Percentiles rank a stretch among this genome's conserved stretches.
These are phyloP conservation scores for Phytophthora kernoviae DNA, from an alignment of 352 stramenopile species.

Conservation along the genomic window DNA sequence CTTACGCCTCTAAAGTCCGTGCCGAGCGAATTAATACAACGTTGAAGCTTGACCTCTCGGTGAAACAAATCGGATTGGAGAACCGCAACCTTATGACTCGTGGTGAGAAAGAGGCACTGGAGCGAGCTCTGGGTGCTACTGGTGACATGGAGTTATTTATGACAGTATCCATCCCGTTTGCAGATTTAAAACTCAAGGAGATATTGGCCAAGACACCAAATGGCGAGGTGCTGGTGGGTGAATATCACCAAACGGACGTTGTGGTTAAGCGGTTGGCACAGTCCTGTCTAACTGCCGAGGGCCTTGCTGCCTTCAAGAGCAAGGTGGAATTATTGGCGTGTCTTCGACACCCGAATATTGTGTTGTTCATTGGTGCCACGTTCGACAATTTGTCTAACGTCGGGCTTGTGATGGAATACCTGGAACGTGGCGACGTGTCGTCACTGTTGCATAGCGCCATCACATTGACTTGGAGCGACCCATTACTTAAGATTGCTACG, in stretches of 20 bases:
- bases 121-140: slow-evolving; percentile 49
- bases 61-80: slow-evolving; percentile 73
- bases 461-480: slow-evolving; percentile 76
- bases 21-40: slow-evolving; percentile 84
- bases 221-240: slow-evolving; percentile 67
- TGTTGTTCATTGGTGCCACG: slow-evolving; percentile 86
- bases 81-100: slow-evolving; percentile 58
- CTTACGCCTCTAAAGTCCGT: slow-evolving; percentile 75
- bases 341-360: slow-evolving; percentile 85
- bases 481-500: slow-evolving; percentile 80
- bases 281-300: slow-evolving; percentile 59
- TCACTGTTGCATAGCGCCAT: slow-evolving; percentile 67
- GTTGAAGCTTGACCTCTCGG: slow-evolving; percentile 76
- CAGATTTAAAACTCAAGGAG: slow-evolving; percentile 74
- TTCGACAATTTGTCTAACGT: slow-evolving; percentile 84
- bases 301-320: slow-evolving; percentile 73
- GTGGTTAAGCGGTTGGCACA: slow-evolving; percentile 80
- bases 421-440: slow-evolving; percentile 74
- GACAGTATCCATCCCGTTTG: slow-evolving; percentile 79
- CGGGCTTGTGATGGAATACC: slow-evolving; percentile 78
- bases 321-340: slow-evolving; percentile 81
- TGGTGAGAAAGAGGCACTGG: slow-evolving; percentile 63
- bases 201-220: slow-evolving; percentile 69
- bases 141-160: slow-evolving; percentile 64
- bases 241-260: slow-evolving; percentile 79